Evolutionary conservation across 1,139 yeast genomes (phyloP).

Genomic region (Suhomyces choctaworum): DNA sequence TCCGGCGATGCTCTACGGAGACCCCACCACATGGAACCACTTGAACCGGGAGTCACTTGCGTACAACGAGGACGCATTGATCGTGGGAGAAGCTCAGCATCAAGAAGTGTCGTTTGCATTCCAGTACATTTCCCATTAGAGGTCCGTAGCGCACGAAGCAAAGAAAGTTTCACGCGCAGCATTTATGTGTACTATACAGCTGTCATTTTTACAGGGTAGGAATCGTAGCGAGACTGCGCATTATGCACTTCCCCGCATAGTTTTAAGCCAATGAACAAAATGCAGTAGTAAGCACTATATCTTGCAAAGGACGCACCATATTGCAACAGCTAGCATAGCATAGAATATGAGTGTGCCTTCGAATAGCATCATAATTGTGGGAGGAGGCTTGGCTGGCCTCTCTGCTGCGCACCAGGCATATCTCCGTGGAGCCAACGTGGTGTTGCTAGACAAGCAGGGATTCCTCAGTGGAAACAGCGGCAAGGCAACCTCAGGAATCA

Average conservation of each 20-base stretch:
- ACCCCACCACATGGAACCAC: slow-evolving; percentile 98
- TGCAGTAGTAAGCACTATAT: too few relatives aligned
- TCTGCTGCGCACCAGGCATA: slow-evolving; percentile 72
- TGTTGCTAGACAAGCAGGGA: slow-evolving; percentile 62
- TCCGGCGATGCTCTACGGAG: slow-evolving; percentile 94
- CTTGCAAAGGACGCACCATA: too few relatives aligned
- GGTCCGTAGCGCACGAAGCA: too few relatives aligned
- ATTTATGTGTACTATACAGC: too few relatives aligned
- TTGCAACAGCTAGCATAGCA: not conserved
- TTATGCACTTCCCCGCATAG: too few relatives aligned
- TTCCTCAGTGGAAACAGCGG: slow-evolving; percentile 77
- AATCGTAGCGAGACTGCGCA: too few relatives aligned
- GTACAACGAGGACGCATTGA: slow-evolving; percentile 70
- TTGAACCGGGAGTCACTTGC: slow-evolving; percentile 60
- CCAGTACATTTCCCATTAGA: slow-evolving; percentile 87
- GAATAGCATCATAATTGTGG: slow-evolving; percentile 62
- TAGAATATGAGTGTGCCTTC: slow-evolving; percentile 21
- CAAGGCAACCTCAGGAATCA: slow-evolving; percentile 81
- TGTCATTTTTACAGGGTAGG: too few relatives aligned
- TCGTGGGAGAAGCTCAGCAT: slow-evolving; percentile 69
- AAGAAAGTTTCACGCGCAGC: too few relatives aligned
- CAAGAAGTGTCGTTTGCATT: slow-evolving; percentile 83
- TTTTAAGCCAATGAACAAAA: too few relatives aligned
- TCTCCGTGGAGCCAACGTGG: slow-evolving; percentile 54
- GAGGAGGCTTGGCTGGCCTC: slow-evolving; percentile 80